These are phyloP conservation scores for Aspergillus fijiensis DNA, from an alignment of 2,329 filamentous ascomycete species.

Conservation along the genomic window DNA sequence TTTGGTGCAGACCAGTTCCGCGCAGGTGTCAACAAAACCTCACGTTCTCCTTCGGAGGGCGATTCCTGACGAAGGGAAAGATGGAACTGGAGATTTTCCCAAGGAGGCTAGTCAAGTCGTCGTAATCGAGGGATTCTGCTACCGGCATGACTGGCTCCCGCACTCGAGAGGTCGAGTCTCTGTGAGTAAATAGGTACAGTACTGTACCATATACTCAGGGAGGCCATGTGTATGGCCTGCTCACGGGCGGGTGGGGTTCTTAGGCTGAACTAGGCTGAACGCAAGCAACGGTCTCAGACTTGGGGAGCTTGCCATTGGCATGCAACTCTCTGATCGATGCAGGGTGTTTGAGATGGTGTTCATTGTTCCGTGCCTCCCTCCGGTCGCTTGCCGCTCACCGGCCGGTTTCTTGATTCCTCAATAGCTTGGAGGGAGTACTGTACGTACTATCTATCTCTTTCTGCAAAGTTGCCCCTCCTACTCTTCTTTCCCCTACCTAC, in stretches of 20 bases:
- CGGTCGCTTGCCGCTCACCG: conserved; percentile 18
- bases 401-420: conserved; percentile 10
- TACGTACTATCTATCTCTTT: neutral
- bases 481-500: conserved; percentile 3
- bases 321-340: conserved; percentile 23
- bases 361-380: conserved; percentile 18
- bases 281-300: conserved; percentile 20
- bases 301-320: conserved; percentile 15
- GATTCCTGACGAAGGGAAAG: neutral
- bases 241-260: conserved; percentile 15
- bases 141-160: neutral
- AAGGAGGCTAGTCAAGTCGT: conserved; percentile 17
- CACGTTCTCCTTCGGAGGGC: neutral
- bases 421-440: neutral
- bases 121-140: conserved; percentile 16
- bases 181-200: neutral
- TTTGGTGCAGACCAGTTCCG: neutral
- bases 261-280: conserved; percentile 8
- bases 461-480: neutral
- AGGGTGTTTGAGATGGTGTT: conserved; percentile 24
- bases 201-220: conserved; percentile 1
- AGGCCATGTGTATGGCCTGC: conserved; percentile 16
- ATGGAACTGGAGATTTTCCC: conserved; percentile 5
- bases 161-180: neutral
- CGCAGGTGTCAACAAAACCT: neutral